These are phyloP conservation scores for Picochlorum sp. DNA, from an alignment of 139 green algal genomes.

Conservation along the genomic window DNA sequence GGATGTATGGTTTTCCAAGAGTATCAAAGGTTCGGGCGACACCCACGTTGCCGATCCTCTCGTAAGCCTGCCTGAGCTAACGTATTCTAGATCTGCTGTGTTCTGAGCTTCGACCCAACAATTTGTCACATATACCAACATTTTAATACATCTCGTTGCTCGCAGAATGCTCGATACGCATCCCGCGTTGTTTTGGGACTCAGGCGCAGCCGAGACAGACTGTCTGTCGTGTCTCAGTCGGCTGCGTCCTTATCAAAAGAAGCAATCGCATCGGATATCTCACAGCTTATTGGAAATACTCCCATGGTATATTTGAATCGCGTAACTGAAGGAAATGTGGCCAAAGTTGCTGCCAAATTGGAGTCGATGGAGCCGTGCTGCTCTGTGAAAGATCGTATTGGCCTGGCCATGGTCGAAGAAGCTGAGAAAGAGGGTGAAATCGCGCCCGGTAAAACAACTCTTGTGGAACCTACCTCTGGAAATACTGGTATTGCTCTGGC, in stretches of 20 bases:
- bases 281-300: constrained; percentile 81
- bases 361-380: constrained; percentile 72
- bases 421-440: constrained; percentile 86
- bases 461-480: constrained; percentile 80
- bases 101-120: neutral
- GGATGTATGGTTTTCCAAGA: too few relatives aligned
- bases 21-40: too few relatives aligned
- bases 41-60: too few relatives aligned
- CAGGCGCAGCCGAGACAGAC: neutral
- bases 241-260: neutral
- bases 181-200: neutral
- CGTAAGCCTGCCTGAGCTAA: too few relatives aligned
- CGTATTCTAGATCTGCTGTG: neutral
- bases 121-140: neutral
- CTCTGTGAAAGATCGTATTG: constrained; percentile 50
- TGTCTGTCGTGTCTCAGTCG: neutral
- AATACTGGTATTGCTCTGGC: constrained; percentile 91
- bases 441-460: constrained; percentile 79
- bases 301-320: constrained; percentile 81
- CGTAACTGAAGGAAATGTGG: constrained; percentile 22
- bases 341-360: constrained; percentile 69
- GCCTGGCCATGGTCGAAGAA: constrained; percentile 71
- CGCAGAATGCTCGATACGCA: neutral
- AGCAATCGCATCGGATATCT: constrained; percentile 61
- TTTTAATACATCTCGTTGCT: neutral